Base-by-base conservation (phyloP, 2,329 filamentous ascomycete species). In the Colletotrichum trifolii region DNA sequence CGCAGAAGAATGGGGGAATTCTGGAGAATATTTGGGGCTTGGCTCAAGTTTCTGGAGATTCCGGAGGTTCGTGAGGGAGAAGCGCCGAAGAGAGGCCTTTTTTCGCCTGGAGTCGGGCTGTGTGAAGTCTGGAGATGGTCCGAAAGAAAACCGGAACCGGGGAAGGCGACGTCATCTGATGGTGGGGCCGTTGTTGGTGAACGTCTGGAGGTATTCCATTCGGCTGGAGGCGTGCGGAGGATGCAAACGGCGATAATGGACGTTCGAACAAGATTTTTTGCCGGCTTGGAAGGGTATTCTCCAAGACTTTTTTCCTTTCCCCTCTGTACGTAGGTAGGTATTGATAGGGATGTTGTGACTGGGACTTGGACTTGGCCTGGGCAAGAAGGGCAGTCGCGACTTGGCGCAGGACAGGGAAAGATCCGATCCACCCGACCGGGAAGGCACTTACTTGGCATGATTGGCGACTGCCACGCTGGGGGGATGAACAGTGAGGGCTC, bases 1-100 rank as follows among this genome's bases (percentile, higher is more conserved):
- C 47, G 46, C 54, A 33, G 36, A 56, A 66, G 60, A 34, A 63
- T 17, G 53, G 63, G 58, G 39, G 58, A 56, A 62, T 62, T 43
- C 62, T 62, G 62, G 62, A 65, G 62, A 63, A 62, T 53, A n/a
- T 62, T 47, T 63, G 58, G 63, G 50, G 50, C 61, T 60, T 50
- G 56, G 55, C 61, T 64, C 55, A 56, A 49, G 54, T 59, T 40
- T 48, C 35, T 38, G 55, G 60, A 46, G 25, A 25, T 25, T 25
- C 25, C 4, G 61, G 54, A 45, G 34, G 25, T 39, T 5, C 25
- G 52, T 62, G 52, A 52, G 53, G 33, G 58, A 66, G 38, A 66
- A 66, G 58, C 25, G 58, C 63, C 63, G 63, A 66, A 57, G 47
- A 63, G 63, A 63, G 52, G 52, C 57, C 50, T 25, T 47, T 10